Conservation (phyloP, 2,329 filamentous ascomycete species). For the Claviceps sp. region DNA sequence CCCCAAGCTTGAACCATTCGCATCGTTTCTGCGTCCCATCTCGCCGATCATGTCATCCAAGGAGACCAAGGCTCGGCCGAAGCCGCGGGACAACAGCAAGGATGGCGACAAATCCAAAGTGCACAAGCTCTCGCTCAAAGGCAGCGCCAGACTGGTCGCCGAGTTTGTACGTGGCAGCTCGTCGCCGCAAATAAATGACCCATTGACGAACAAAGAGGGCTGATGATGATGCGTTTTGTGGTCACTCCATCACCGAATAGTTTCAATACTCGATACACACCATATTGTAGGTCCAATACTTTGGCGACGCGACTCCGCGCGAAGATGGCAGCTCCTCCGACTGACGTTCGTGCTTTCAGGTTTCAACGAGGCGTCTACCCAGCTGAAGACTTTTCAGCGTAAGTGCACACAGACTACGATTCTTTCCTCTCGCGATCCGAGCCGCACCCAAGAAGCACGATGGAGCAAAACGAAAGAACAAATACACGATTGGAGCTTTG, state of each 20-base stretch:
- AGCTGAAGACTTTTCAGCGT: conserved; percentile 92
- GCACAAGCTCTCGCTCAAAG: conserved; percentile 87
- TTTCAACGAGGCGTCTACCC: conserved; percentile 83
- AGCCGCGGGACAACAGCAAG: conserved; percentile 11
- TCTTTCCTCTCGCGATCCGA: not conserved
- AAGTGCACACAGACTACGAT: conserved; percentile 19
- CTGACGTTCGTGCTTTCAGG: conserved; percentile 27
- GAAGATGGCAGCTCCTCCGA: not conserved
- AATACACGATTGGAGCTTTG: not conserved
- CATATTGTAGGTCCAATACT: conserved; percentile 52
- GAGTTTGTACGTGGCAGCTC: conserved; percentile 56
- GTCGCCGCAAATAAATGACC: not conserved
- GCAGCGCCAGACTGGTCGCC: conserved; percentile 72
- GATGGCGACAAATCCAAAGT: conserved; percentile 70
- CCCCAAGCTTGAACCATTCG: not conserved
- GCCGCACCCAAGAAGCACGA: not conserved
- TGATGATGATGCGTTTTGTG: not conserved
- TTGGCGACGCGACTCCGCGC: too few relatives aligned
- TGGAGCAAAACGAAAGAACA: not conserved
- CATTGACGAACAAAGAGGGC: not conserved
- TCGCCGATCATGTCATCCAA: conserved; percentile 17
- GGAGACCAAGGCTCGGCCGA: conserved; percentile 9
- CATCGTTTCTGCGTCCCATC: not conserved
- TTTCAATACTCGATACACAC: conserved; percentile 99
- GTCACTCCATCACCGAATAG: conserved; percentile 23